phyloP scores from a whole-genome alignment of 495 filamentous ascomycete genomes.

The Aspergillus heteromorphus region DNA sequence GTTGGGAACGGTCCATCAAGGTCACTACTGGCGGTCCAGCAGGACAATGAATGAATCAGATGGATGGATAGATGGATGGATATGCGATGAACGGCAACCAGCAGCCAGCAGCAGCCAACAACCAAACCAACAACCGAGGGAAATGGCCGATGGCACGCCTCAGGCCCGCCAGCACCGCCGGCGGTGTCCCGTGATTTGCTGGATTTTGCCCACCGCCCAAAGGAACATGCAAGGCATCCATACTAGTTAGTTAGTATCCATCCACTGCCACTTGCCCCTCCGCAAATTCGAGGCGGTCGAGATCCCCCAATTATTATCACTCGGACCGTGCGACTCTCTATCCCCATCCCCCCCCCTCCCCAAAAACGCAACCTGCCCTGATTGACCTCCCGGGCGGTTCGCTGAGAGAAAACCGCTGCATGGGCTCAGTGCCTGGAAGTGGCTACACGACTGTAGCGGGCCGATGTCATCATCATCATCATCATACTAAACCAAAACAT shows the following conservation, averaged over 20 bases:
- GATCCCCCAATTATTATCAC: no score
- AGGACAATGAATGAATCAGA: neutral
- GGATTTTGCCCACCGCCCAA: neutral
- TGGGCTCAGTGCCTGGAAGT: neutral
- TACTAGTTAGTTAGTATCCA: neutral
- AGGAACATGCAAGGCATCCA: neutral
- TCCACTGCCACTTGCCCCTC: neutral
- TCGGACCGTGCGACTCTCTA: no score
- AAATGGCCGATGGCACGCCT: neutral
- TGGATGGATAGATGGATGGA: no score
- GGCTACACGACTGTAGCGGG: neutral
- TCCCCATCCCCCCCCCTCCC: no score
- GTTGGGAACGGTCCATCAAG: neutral
- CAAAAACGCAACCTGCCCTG: neutral
- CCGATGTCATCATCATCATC: constrained; percentile 1
- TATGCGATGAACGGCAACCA: no score
- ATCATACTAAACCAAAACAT: constrained; percentile 3
- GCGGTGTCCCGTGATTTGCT: constrained; percentile 1
- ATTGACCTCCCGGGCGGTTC: neutral
- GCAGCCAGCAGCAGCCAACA: no score
- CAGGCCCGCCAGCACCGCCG: neutral
- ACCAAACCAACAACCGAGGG: no score
- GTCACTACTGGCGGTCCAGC: neutral
- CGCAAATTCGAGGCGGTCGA: neutral
- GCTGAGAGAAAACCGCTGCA: neutral